Evolutionary conservation across 2,329 filamentous ascomycete species (phyloP).

Genomic region (Penicillium freii): DNA sequence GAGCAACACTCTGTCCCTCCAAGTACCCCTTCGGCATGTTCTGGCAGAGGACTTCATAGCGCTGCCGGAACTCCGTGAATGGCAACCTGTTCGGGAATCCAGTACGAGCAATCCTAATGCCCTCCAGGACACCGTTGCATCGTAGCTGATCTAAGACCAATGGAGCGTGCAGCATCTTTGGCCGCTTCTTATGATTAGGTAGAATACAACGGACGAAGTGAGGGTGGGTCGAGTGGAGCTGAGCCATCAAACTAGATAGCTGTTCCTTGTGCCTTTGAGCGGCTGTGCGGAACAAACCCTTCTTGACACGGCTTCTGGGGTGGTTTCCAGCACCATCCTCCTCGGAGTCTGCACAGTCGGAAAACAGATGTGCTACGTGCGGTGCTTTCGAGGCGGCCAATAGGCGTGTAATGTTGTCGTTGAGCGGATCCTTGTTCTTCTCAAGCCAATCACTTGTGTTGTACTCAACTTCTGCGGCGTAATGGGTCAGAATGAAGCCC

Average conservation of each 20-base stretch:
- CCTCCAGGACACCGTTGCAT: slow-evolving; percentile 98
- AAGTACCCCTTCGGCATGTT: slow-evolving; percentile 87
- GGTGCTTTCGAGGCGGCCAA: slow-evolving; percentile 77
- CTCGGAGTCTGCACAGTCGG: slow-evolving; percentile 79
- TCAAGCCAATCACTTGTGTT: slow-evolving; percentile 93
- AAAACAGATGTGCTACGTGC: slow-evolving; percentile 81
- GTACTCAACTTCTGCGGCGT: slow-evolving; percentile 97
- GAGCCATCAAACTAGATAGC: slow-evolving; percentile 90
- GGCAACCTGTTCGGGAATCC: slow-evolving; percentile 92
- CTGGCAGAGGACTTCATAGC: slow-evolving; percentile 90
- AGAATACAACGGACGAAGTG: slow-evolving; percentile 98
- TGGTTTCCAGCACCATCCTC: slow-evolving; percentile 63
- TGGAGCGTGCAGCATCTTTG: slow-evolving; percentile 86
- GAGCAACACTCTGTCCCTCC: slow-evolving; percentile 82
- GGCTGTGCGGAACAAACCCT: slow-evolving; percentile 92
- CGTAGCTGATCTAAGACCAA: slow-evolving; percentile 97
- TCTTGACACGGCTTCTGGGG: slow-evolving; percentile 81
- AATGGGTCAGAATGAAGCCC: slow-evolving; percentile 94
- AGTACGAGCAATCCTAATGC: slow-evolving; percentile 93
- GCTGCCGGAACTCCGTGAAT: slow-evolving; percentile 90
- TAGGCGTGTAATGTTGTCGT: slow-evolving; percentile 91
- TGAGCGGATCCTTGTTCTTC: slow-evolving; percentile 98
- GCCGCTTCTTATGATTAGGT: slow-evolving; percentile 95
- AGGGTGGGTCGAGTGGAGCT: slow-evolving; percentile 92
- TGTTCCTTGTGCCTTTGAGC: slow-evolving; percentile 98